Percentiles rank a stretch among this genome's conserved stretches.
Conservation (phyloP, 1,284 basidiomycete species). For the Cryptococcus floricola region DNA sequence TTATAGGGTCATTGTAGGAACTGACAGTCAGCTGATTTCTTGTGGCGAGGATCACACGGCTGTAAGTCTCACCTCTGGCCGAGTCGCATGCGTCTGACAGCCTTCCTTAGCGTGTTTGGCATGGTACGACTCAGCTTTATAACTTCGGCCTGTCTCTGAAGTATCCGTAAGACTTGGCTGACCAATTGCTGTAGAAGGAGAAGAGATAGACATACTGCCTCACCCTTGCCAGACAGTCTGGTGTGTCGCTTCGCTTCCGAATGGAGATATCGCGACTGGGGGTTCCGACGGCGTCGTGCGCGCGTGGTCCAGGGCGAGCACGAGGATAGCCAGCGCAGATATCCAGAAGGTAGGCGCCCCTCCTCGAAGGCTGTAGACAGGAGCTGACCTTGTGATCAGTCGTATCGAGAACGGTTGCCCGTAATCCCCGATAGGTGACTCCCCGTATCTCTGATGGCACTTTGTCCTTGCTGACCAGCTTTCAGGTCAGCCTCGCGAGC, state of each 20-base stretch:
- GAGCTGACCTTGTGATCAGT: no score
- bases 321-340: not conserved
- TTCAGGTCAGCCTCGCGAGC: no score
- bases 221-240: conserved; percentile 41
- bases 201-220: conserved; percentile 6
- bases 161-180: not conserved
- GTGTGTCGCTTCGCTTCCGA: conserved; percentile 22
- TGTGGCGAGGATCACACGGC: conserved; percentile 40
- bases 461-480: no score
- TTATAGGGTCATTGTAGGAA: conserved; percentile 18
- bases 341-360: no score
- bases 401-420: no score
- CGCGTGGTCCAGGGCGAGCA: conserved; percentile 19
- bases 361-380: no score
- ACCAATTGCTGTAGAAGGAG: not conserved
- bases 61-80: conserved; percentile 12
- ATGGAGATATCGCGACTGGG: conserved; percentile 33
- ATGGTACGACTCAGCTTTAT: conserved; percentile 8
- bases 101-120: conserved; percentile 19
- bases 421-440: no score
- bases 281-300: conserved; percentile 34
- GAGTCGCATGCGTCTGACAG: not conserved
- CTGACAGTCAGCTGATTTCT: conserved; percentile 13
- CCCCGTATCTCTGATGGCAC: no score
- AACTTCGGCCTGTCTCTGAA: not conserved